A percentile compares a stretch with the other conserved stretches of the same genome.
These are phyloP conservation scores for Boletus coffeatus DNA, from an alignment of 1,284 basidiomycete genomes.

Conservation along the genomic window DNA sequence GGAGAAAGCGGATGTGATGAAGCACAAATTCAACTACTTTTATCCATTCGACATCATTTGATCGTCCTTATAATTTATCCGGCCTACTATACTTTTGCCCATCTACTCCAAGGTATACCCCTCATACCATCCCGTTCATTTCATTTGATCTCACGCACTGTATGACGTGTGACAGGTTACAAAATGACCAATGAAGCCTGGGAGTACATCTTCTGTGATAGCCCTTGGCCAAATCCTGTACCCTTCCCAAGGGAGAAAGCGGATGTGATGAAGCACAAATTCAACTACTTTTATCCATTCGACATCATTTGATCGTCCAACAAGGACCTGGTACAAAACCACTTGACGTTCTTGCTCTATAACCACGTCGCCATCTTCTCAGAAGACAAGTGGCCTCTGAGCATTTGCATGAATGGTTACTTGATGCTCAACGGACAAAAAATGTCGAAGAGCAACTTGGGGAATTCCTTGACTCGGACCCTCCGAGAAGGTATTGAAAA, in stretches of 20 bases:
- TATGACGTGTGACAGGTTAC: constrained; percentile 60
- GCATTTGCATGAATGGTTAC: constrained; percentile 95
- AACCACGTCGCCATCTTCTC: constrained; percentile 94
- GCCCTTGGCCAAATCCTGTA: constrained; percentile 66
- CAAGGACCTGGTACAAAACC: constrained; percentile 96
- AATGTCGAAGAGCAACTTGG: constrained; percentile 93
- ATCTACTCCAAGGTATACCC: constrained; percentile 75
- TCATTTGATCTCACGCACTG: background rate
- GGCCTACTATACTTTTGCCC: constrained; percentile 95
- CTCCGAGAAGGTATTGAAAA: constrained; percentile 75
- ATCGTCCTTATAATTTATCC: constrained; percentile 69
- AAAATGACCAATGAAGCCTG: constrained; percentile 98
- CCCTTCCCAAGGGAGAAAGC: constrained; percentile 74
- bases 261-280: constrained; percentile 85
- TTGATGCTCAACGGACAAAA: constrained; percentile 98
- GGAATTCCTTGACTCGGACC: constrained; percentile 67
- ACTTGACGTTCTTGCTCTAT: constrained; percentile 94
- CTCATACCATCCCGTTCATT: background rate
- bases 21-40: constrained; percentile 94
- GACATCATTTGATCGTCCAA: constrained; percentile 99
- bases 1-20: constrained; percentile 81
- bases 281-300: constrained; percentile 98
- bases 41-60: constrained; percentile 94
- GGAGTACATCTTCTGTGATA: constrained; percentile 88
- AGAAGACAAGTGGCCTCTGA: constrained; percentile 89